These are phyloP conservation scores for Peronosclerospora sorghi DNA, from an alignment of 352 stramenopile genomes.

Conservation along the genomic window DNA sequence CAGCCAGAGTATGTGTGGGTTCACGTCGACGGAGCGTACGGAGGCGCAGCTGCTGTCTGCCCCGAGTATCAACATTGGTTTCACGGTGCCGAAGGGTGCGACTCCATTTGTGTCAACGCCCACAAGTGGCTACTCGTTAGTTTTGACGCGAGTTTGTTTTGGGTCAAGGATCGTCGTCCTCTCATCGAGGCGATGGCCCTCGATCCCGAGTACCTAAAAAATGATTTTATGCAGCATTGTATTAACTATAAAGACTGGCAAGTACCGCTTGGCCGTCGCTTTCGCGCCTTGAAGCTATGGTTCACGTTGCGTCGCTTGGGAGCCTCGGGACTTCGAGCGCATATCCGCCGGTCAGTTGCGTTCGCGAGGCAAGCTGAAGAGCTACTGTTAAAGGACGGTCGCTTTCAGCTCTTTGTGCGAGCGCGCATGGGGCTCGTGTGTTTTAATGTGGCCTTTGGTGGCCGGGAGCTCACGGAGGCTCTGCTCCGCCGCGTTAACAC, in stretches of 20 bases:
- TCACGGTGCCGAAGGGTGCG: constrained; percentile 39
- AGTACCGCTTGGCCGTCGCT: constrained; percentile 54
- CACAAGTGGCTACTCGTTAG: constrained; percentile 71
- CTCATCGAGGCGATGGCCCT: constrained; percentile 45
- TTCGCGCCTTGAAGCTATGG: constrained; percentile 60
- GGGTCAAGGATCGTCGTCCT: constrained; percentile 43
- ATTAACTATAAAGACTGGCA: constrained; percentile 73
- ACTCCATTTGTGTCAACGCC: constrained; percentile 62
- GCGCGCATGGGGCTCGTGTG: constrained; percentile 50
- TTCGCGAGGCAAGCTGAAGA: constrained; percentile 35
- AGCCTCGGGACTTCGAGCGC: constrained; percentile 33
- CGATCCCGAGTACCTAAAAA: constrained; percentile 62
- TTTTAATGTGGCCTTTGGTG: constrained; percentile 41
- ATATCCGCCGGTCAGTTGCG: constrained; percentile 40
- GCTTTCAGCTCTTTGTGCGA: constrained; percentile 42
- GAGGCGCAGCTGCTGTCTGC: constrained; percentile 36
- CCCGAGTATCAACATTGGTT: constrained; percentile 44
- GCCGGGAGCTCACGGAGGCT: constrained; percentile 31
- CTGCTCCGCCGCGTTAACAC: constrained; percentile 48
- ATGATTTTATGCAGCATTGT: constrained; percentile 43
- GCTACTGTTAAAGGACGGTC: constrained; percentile 26
- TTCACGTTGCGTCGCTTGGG: constrained; percentile 60
- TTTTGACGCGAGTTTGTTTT: constrained; percentile 56
- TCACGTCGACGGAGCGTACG: constrained; percentile 56
- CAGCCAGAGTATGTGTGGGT: constrained; percentile 41